Base-by-base conservation (phyloP, 2,329 filamentous ascomycete species). In the Alternaria burnsii region DNA sequence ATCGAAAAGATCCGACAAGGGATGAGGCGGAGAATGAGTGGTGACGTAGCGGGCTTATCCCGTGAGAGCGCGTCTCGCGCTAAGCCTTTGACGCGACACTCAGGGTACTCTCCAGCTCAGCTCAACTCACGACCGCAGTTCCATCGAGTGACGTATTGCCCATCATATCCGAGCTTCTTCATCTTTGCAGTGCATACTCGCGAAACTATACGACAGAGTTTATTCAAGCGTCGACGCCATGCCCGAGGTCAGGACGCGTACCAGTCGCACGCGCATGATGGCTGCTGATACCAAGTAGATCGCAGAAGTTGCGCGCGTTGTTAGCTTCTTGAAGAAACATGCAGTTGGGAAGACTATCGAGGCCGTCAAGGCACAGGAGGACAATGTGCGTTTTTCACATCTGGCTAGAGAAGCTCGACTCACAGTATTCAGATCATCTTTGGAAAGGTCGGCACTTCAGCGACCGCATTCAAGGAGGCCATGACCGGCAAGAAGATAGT, bases 361-460 rank as follows among this genome's bases (percentile, higher is more conserved):
- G 47, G 86, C 85, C 41, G 90, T 92, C 55, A 82, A 86, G 24
- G 90, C 92, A 12, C 85, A 89, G 63, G 89, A 97, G 71, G 94
- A 99, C 80, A 82, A 83, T 69, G 72, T 75, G 59, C 9, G 68
- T 18, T 18, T 18, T 38, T 4, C 22, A 18, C 2, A 6, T 43
- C 8, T 26, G 18, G 34, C 40, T 11, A 42, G 20, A 11, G 8
- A 26, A 11, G 20, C n/a, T 32, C 28, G 54, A 44, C 47, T 41
- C 12, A 28, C 16, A 20, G 26, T 11, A 30, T 18, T 12, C 41
- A 75, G 69, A 94, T 91, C 74, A 86, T 99, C 6, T 99, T 94
- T 78, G 93, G 94, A 69, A 97, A 98, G 79, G 93, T 89, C 20
- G 93, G 94, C 30, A 96, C 91, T 0, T 92, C 86, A 18, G 92